Conservation (phyloP, 768 basidiomycete genomes). For the Rubroboletus pulcherrimus region DNA sequence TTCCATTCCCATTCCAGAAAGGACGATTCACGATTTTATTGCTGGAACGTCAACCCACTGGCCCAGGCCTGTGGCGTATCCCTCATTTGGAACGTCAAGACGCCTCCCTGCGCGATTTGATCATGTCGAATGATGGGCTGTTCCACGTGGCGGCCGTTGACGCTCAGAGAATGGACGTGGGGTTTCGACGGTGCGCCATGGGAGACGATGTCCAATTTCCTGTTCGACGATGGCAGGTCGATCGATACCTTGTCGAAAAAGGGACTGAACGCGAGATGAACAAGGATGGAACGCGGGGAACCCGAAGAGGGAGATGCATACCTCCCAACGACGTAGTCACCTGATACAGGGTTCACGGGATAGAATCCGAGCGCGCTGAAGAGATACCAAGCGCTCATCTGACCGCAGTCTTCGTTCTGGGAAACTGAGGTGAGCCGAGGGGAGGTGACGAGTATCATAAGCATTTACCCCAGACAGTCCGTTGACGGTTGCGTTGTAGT, state of each 20-base stretch:
- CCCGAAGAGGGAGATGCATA: slow-evolving; percentile 24
- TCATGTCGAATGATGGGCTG: slow-evolving; percentile 55
- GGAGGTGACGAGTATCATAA: neutral
- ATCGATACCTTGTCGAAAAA: slow-evolving; percentile 55
- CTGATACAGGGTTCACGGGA: slow-evolving; percentile 77
- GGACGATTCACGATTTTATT: neutral
- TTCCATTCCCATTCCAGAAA: neutral
- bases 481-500: slow-evolving; percentile 66
- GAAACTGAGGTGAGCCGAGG: neutral
- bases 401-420: slow-evolving; percentile 86
- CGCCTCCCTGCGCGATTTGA: slow-evolving; percentile 56
- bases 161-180: slow-evolving; percentile 55
- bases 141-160: slow-evolving; percentile 47
- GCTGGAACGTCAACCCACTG: neutral
- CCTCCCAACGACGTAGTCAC: slow-evolving; percentile 74
- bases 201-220: slow-evolving; percentile 49
- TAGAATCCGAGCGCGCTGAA: slow-evolving; percentile 84
- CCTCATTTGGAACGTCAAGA: slow-evolving; percentile 65
- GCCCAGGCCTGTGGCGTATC: slow-evolving; percentile 44
- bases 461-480: slow-evolving; percentile 69
- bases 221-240: slow-evolving; percentile 41
- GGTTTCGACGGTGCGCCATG: slow-evolving; percentile 53
- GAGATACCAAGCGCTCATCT: slow-evolving; percentile 89
- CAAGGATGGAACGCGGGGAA: neutral
- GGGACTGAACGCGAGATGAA: slow-evolving; percentile 30